Evolutionary conservation across 441 rosid species (phyloP).

Genomic region (Populus hybrid): DNA sequence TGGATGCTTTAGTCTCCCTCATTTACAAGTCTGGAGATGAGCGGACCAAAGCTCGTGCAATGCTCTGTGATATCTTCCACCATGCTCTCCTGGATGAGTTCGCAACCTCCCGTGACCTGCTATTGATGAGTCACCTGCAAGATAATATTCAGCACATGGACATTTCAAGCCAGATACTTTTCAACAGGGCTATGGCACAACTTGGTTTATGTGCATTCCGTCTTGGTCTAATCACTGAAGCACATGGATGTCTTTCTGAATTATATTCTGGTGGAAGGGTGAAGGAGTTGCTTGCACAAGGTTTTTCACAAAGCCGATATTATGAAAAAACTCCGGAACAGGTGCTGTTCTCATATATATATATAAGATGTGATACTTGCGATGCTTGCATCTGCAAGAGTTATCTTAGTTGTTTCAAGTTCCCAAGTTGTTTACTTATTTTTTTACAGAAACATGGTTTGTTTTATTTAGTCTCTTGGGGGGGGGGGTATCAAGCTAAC

Average conservation of each 20-base stretch:
- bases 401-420: background rate
- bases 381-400: background rate
- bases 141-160: conserved; percentile 72
- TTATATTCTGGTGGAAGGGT: conserved; percentile 76
- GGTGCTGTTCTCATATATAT: conserved; percentile 25
- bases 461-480: background rate
- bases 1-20: conserved; percentile 66
- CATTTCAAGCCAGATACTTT: conserved; percentile 73
- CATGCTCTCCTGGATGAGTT: conserved; percentile 63
- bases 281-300: conserved; percentile 77
- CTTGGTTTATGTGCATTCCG: conserved; percentile 78
- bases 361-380: background rate
- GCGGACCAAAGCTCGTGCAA: conserved; percentile 78
- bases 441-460: background rate
- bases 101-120: conserved; percentile 58
- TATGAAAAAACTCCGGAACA: conserved; percentile 82
- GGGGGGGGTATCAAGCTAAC: background rate
- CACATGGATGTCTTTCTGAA: conserved; percentile 66
- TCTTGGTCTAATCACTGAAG: conserved; percentile 55
- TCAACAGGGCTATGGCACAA: conserved; percentile 85
- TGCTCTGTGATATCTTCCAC: conserved; percentile 77
- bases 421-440: background rate
- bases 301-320: conserved; percentile 69
- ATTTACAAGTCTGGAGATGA: conserved; percentile 79
- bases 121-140: conserved; percentile 77